Evolutionary conservation across 2,329 filamentous ascomycete species (phyloP), one percentile per base, ranked within the genome.

Genomic region (Tolypocladium nubicola): DNA sequence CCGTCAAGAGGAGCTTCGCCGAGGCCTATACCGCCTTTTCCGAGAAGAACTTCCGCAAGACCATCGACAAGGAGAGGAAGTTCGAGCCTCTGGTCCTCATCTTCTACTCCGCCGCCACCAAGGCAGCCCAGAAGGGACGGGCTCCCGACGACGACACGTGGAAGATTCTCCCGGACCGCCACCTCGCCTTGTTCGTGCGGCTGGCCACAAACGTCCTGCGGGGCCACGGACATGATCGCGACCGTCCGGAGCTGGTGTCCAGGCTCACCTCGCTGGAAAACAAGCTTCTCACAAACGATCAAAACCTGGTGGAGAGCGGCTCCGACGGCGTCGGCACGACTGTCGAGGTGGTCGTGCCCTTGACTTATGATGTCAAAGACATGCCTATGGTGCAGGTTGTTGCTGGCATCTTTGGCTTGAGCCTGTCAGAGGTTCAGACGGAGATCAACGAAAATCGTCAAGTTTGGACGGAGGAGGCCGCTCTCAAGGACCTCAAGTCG

Each of bases 21-120:
- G 89, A 90, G 62, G 96, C 96, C 62, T 87, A 97, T 69, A 97
- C 93, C 59, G 88, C 90, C 57, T 89, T 99, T 70, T 97, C 93
- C 64, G 90, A 95, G 61, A 86, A 86, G 60, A 85, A 84, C 52
- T 97, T 97, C 68, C 87, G 90, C 63, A 95, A 91, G 75, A 87
- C 86, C 59, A 90, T 97, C 77, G 91, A 97, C 68, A 96, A 96
- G 74, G 93, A 97, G 71, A 84, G 93, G 61, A 87, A 93, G 67
- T 87, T 96, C 26, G 94, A 99, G 72, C 92, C 96, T 61, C 76
- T 97, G 55, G 85, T 99, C 55, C 80, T 99, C 64, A 97, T 97
- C 62, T 97, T 99, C 78, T 97, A 95, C 74, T 95, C 92, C 1
- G 88, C 90, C 61, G 92, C 94, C 8, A 96, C 90, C 52, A 95